Percentiles rank a stretch among this genome's conserved stretches.
Conservation (phyloP, 2,329 filamentous ascomycete species). For the Metarhizium sp. region DNA sequence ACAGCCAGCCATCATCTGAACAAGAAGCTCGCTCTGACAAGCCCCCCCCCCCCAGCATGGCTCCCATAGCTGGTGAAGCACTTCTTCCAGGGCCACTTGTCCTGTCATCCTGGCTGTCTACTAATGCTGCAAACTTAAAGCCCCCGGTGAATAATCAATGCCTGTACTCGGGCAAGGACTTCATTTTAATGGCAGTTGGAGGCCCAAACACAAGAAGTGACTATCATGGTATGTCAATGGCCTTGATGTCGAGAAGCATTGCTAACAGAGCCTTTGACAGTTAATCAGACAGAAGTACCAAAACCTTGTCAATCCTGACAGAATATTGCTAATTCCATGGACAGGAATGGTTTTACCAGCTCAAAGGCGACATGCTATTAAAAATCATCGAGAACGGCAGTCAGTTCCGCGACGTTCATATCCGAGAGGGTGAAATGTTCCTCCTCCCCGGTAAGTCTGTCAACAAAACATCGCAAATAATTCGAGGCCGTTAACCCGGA, state of each 20-base stretch:
- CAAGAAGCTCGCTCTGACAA: neutral
- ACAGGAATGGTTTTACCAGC: neutral
- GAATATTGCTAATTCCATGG: neutral
- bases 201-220: neutral
- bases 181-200: neutral
- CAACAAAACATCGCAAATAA: neutral
- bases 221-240: neutral
- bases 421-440: neutral
- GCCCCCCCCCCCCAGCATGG: neutral
- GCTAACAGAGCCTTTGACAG: neutral
- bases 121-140: neutral
- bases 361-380: neutral
- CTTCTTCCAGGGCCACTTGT: neutral
- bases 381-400: neutral
- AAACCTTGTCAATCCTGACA: neutral
- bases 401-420: neutral
- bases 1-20: too few species aligned
- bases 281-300: neutral
- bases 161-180: neutral
- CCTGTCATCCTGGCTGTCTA: neutral
- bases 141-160: neutral
- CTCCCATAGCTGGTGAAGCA: neutral
- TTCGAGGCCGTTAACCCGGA: neutral
- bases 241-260: neutral
- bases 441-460: neutral